Evolutionary conservation across 768 basidiomycete genomes (phyloP), one percentile per base, ranked within the genome.

Genomic region (Rhodotorula diobovata): DNA sequence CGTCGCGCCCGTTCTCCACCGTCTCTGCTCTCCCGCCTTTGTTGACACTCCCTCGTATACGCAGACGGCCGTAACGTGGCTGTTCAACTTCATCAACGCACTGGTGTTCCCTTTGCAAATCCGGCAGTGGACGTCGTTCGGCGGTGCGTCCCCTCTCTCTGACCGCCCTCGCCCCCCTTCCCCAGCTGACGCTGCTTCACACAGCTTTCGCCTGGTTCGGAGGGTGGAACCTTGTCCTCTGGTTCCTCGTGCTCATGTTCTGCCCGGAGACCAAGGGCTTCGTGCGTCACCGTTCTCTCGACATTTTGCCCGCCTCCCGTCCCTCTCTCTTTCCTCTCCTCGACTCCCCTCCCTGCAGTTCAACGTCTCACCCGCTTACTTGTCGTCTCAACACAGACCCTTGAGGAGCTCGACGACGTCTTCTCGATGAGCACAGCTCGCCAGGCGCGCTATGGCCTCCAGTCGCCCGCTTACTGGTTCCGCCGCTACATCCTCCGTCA

Each of bases 131-230:
- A 39, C 39, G 21, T 45, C 41, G 6, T 39, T n/a, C 43, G 53
- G 53, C 5, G 45, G 45, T 46, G 45, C 45, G 45, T 18, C 43
- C 43, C 43, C 43, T 46, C 45, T 4, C 45, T 21, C 45, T 21
- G 18, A 46, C 20, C 12, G 18, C 7, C 45, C 45, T 21, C 45
- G 45, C 16, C 45, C 43, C 43, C 43, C 45, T 15, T 46, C 45
- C 15, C 18, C 45, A 16, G 16, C 21, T 4, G 45, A n/a, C n/a
- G n/a, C n/a, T 46, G 21, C 45, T 4, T 16, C 45, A 21, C 12
- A 9, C 45, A 46, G 63, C 63, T 15, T 65, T 90, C 79, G 86
- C 84, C 23, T 90, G 86, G 85, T 90, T 89, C 75, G 87, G 87
- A 15, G 43, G 30, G 9, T 61, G 59, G 59, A 61, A 61, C 63